Evolutionary conservation across 495 filamentous ascomycete genomes (phyloP).

Genomic region (Penicillium pulvis): DNA sequence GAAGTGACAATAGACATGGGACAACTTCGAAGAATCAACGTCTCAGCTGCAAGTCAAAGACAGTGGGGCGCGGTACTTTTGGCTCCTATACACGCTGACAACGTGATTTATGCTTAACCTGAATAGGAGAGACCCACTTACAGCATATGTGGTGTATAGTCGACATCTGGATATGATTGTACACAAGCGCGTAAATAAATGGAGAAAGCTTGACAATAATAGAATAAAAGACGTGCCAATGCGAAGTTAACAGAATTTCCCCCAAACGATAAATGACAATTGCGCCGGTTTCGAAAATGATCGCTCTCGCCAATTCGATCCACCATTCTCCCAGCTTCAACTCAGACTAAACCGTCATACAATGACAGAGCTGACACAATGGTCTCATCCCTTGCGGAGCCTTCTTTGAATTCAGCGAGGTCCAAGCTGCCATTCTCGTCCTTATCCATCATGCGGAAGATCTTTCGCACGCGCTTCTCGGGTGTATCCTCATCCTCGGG

Average conservation of each 20-base stretch:
- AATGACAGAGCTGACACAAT: conserved; percentile 96
- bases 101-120: too few species aligned
- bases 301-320: neutral
- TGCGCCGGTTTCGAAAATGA: conserved; percentile 6
- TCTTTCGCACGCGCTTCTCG: conserved; percentile 96
- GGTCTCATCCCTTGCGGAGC: conserved; percentile 98
- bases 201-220: neutral
- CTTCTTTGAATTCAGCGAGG: conserved; percentile 98
- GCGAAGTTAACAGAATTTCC: neutral
- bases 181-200: neutral
- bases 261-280: conserved; percentile 6
- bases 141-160: too few species aligned
- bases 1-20: too few species aligned
- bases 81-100: too few species aligned
- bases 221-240: neutral
- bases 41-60: too few species aligned
- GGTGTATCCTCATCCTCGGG: conserved; percentile 98
- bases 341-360: conserved; percentile 83
- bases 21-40: too few species aligned
- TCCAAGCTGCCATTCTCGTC: conserved; percentile 94
- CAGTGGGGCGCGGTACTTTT: too few species aligned
- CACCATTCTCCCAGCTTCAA: conserved; percentile 40
- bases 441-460: conserved; percentile 99
- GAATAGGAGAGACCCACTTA: too few species aligned
- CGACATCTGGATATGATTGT: neutral